These are phyloP conservation scores for Fusarium bactridioides DNA, from an alignment of 2,329 filamentous ascomycete species.

Conservation along the genomic window DNA sequence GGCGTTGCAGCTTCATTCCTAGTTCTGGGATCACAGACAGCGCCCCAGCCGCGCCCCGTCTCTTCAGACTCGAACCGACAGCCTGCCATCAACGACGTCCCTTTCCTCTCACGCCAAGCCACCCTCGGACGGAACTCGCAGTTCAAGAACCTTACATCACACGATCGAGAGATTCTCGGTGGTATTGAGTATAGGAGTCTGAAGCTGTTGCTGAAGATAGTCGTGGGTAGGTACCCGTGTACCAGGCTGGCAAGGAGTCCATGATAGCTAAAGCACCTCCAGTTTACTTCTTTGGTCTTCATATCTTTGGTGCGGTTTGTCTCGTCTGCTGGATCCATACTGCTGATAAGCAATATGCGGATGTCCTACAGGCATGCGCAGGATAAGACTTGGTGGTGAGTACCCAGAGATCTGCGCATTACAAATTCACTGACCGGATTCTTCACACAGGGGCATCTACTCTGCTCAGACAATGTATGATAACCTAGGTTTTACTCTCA, in stretches of 20 bases:
- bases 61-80: neutral
- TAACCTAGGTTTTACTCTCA: constrained; percentile 60
- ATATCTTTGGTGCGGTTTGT: constrained; percentile 56
- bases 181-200: constrained; percentile 60
- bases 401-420: rapidly evolving
- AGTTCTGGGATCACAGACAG: neutral
- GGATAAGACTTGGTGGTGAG: constrained; percentile 58
- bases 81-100: neutral
- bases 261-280: neutral
- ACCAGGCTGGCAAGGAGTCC: rapidly evolving
- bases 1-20: neutral
- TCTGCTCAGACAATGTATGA: constrained; percentile 58
- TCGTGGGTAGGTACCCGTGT: constrained; percentile 41
- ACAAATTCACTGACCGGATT: neutral
- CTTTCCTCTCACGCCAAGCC: neutral
- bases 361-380: constrained; percentile 49
- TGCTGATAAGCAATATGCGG: constrained; percentile 49
- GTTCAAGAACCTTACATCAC: constrained; percentile 52
- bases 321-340: constrained; percentile 57
- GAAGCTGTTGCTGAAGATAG: constrained; percentile 57
- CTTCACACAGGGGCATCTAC: constrained; percentile 53
- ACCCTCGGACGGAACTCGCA: constrained; percentile 47
- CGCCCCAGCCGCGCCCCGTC: neutral
- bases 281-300: constrained; percentile 57
- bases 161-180: constrained; percentile 54